These are phyloP conservation scores for Acanthamoeba lenticulata DNA, from an alignment of 208 protist species.

Conservation along the genomic window DNA sequence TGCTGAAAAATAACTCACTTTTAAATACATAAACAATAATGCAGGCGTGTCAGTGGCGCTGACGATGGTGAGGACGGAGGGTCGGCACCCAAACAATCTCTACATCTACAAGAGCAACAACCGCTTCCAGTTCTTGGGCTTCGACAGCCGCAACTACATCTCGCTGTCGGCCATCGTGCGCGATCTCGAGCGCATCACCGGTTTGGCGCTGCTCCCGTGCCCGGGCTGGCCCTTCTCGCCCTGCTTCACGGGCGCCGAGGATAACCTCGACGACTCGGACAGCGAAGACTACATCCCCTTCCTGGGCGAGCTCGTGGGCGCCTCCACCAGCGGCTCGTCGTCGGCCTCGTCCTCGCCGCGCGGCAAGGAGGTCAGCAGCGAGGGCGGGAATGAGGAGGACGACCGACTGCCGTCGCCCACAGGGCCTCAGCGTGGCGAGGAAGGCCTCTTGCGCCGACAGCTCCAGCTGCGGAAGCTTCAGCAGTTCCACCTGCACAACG, in stretches of 20 bases:
- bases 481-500: neutral
- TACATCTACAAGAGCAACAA: conserved; percentile 54
- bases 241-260: conserved; percentile 35
- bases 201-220: neutral
- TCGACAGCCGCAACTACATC: conserved; percentile 27
- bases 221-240: conserved; percentile 38
- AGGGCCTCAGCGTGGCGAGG: neutral
- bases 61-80: neutral
- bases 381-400: neutral
- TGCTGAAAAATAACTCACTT: too few relatives aligned
- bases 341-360: neutral
- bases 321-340: neutral
- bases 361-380: neutral
- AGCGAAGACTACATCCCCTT: conserved; percentile 56
- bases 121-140: conserved; percentile 33
- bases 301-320: conserved; percentile 33
- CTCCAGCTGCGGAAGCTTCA: conserved; percentile 12
- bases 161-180: conserved; percentile 35
- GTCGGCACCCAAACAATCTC: conserved; percentile 17
- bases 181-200: neutral
- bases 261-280: conserved; percentile 57
- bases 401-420: neutral
- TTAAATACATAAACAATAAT: too few relatives aligned
- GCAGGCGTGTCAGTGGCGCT: conserved; percentile 17
- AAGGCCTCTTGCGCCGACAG: neutral